Evolutionary conservation across 352 stramenopile genomes (phyloP).

Genomic region (Pythium volutum): DNA sequence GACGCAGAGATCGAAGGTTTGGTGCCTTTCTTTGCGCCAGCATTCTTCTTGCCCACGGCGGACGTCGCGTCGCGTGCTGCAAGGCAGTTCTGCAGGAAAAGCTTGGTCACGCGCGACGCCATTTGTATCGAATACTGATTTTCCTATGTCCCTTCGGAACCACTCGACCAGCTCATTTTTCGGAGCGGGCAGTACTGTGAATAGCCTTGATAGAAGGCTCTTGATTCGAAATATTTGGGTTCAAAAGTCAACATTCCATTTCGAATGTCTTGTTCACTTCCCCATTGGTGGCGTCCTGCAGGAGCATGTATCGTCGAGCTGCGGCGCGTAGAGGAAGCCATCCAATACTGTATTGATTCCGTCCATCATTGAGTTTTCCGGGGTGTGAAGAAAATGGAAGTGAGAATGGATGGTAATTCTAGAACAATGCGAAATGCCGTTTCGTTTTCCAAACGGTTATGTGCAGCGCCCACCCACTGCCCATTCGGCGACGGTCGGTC

Average conservation of each 20-base stretch:
- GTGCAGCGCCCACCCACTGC: not conserved
- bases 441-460: not conserved
- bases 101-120: conserved; percentile 65
- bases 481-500: not conserved
- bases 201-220: not conserved
- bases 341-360: not conserved
- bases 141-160: not conserved
- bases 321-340: too few species aligned
- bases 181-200: not conserved
- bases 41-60: conserved; percentile 17
- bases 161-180: not conserved
- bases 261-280: not conserved
- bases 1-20: not conserved
- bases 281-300: too few species aligned
- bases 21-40: conserved; percentile 4
- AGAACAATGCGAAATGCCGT: not conserved
- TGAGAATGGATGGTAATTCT: not conserved
- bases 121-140: conserved; percentile 24
- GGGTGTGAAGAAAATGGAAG: not conserved
- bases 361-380: not conserved
- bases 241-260: conserved; percentile 1
- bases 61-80: conserved; percentile 19
- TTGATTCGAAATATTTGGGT: not conserved
- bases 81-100: conserved; percentile 65
- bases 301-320: too few species aligned